A percentile compares a stretch with the other conserved stretches of the same genome.
Conservation (phyloP, 352 stramenopile genomes). For the Phytopythium chamaehyphon region DNA sequence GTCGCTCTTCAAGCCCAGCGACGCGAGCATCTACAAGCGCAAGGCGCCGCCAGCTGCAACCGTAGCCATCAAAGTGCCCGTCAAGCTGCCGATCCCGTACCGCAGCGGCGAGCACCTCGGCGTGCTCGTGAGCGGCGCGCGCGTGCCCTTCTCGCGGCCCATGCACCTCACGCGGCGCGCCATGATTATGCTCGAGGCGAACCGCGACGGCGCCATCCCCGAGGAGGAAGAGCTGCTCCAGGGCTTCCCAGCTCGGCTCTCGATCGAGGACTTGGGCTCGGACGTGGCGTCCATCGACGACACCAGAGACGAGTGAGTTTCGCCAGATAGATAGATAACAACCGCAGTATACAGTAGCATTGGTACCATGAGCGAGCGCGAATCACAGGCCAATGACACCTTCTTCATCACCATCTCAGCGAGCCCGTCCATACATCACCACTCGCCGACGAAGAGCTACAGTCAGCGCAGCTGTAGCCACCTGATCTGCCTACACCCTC, state of each 20-base stretch:
- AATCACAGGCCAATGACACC: too few species aligned
- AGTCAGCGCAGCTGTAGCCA: too few species aligned
- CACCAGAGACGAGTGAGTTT: too few species aligned
- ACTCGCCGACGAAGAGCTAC: too few species aligned
- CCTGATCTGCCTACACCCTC: too few species aligned
- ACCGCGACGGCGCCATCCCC: conserved; percentile 12
- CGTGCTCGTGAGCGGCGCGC: conserved; percentile 18
- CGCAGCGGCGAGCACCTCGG: conserved; percentile 22
- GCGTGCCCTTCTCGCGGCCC: conserved; percentile 22
- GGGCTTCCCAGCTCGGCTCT: conserved; percentile 18
- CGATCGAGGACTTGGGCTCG: conserved; percentile 2
- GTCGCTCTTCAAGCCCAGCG: conserved; percentile 13
- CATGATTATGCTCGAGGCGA: conserved; percentile 12
- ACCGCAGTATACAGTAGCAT: too few species aligned
- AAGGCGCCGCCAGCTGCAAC: conserved; percentile 10
- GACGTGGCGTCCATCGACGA: too few species aligned
- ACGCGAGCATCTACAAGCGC: conserved; percentile 17
- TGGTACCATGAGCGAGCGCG: too few species aligned
- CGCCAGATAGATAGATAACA: too few species aligned
- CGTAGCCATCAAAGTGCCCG: conserved; percentile 10
- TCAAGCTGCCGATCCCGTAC: conserved; percentile 31
- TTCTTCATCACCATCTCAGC: too few species aligned
- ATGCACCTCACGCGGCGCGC: conserved; percentile 25
- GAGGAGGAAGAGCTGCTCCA: conserved; percentile 14
- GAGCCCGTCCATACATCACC: too few species aligned